These are phyloP conservation scores for Chlamydomonas sp. DNA, from an alignment of 139 green algal species.

Conservation along the genomic window DNA sequence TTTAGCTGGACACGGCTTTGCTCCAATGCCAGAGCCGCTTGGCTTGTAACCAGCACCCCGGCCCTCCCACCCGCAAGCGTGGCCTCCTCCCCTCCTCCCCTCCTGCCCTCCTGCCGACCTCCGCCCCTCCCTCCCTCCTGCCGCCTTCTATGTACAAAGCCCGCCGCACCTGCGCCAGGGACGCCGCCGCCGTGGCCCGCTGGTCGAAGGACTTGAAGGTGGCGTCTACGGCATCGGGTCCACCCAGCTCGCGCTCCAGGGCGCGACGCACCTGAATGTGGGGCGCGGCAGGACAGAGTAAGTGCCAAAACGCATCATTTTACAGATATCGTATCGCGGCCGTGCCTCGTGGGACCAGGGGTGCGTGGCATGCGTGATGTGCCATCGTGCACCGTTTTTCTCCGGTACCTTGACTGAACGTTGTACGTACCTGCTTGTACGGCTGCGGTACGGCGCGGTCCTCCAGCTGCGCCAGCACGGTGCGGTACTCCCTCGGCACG, in stretches of 20 bases:
- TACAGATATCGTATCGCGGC: not conserved
- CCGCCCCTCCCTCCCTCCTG: not conserved
- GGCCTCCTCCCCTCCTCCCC: not conserved
- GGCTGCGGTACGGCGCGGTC: slow-evolving; percentile 73
- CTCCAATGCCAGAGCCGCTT: not conserved
- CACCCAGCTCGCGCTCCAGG: slow-evolving; percentile 56
- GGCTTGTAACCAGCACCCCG: not conserved
- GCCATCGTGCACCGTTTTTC: not conserved
- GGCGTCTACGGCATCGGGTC: slow-evolving; percentile 29
- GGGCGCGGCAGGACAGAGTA: not conserved
- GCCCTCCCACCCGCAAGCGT: not conserved
- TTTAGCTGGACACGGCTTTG: not conserved
- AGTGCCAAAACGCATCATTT: not conserved
- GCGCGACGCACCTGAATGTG: slow-evolving; percentile 26
- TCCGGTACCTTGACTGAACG: not conserved
- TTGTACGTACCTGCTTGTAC: slow-evolving; percentile 46
- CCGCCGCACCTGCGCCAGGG: slow-evolving; percentile 74
- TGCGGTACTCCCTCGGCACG: slow-evolving; percentile 73
- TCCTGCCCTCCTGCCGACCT: not conserved
- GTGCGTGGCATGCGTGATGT: not conserved
- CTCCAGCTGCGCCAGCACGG: slow-evolving; percentile 72
- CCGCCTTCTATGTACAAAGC: not conserved
- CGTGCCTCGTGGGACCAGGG: not conserved
- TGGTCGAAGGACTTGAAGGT: slow-evolving; percentile 79
- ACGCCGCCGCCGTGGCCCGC: slow-evolving; percentile 75